Evolutionary conservation across 2,329 filamentous ascomycete genomes (phyloP).

Genomic region (Aspergillus clavatus): DNA sequence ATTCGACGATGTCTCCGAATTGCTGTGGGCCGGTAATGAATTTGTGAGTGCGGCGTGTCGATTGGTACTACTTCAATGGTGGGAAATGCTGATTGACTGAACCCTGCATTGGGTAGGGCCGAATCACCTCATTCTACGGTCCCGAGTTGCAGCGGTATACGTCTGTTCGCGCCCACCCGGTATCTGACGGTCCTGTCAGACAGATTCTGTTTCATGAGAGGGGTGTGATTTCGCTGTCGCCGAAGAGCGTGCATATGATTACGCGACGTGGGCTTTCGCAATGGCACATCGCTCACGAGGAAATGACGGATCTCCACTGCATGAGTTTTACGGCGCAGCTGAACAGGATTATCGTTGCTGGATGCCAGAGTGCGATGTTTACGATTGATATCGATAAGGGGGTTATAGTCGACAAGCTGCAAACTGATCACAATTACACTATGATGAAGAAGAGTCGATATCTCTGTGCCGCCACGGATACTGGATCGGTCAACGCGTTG

Average conservation of each 20-base stretch:
- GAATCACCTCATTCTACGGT: constrained; percentile 82
- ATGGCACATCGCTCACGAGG: constrained; percentile 78
- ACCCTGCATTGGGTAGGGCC: constrained; percentile 72
- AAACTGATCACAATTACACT: constrained; percentile 72
- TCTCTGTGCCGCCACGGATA: constrained; percentile 84
- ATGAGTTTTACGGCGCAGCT: constrained; percentile 93
- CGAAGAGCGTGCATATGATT: constrained; percentile 84
- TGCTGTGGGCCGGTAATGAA: constrained; percentile 90
- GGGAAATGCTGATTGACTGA: too few species aligned
- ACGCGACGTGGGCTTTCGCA: constrained; percentile 72
- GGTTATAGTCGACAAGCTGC: constrained; percentile 65
- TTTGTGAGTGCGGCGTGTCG: constrained; percentile 68
- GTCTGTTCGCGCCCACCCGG: constrained; percentile 74
- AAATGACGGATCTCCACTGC: constrained; percentile 82
- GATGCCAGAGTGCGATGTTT: constrained; percentile 81
- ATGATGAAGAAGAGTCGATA: constrained; percentile 86
- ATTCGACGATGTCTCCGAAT: constrained; percentile 84
- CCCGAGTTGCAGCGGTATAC: constrained; percentile 84
- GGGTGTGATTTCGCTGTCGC: constrained; percentile 79
- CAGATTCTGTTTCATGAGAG: constrained; percentile 89
- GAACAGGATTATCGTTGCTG: constrained; percentile 80
- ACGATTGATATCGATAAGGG: constrained; percentile 68
- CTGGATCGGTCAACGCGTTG: constrained; percentile 77
- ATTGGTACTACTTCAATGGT: too few species aligned
- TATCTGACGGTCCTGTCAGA: constrained; percentile 70